These are phyloP conservation scores for Alloteropsis angusta DNA, from an alignment of 202 grass and related monocot genomes.

Conservation along the genomic window DNA sequence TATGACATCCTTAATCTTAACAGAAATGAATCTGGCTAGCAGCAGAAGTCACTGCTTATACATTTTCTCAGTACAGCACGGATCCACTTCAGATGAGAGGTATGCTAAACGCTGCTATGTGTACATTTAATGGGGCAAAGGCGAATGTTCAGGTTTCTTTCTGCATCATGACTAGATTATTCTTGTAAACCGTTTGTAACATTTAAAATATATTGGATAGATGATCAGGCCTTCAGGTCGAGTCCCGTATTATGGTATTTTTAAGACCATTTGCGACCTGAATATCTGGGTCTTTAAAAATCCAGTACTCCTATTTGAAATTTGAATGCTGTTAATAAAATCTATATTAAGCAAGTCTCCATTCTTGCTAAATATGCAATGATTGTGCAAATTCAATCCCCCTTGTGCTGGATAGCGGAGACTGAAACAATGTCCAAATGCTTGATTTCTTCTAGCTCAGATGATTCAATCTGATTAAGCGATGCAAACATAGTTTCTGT, in stretches of 20 bases:
- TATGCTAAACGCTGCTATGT: slow-evolving; percentile 6
- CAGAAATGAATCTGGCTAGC: slow-evolving; percentile 86
- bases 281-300: not conserved
- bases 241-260: not conserved
- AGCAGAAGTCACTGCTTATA: slow-evolving; percentile 94
- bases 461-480: not conserved
- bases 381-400: not conserved
- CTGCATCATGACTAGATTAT: not conserved
- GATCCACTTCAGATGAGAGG: slow-evolving; percentile 52
- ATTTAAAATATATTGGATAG: not conserved
- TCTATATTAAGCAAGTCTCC: not conserved
- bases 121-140: not conserved
- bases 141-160: not conserved
- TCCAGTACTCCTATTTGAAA: not conserved
- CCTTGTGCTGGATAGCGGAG: not conserved
- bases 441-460: not conserved
- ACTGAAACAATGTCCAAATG: not conserved
- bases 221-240: not conserved
- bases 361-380: slow-evolving; percentile 1
- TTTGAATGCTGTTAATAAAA: not conserved
- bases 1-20: slow-evolving; percentile 24
- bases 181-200: not conserved
- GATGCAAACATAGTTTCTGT: not conserved
- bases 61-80: slow-evolving; percentile 67
- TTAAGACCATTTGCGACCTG: not conserved